Base-by-base conservation (phyloP, 495 filamentous ascomycete genomes). In the Patellaria atrata region DNA sequence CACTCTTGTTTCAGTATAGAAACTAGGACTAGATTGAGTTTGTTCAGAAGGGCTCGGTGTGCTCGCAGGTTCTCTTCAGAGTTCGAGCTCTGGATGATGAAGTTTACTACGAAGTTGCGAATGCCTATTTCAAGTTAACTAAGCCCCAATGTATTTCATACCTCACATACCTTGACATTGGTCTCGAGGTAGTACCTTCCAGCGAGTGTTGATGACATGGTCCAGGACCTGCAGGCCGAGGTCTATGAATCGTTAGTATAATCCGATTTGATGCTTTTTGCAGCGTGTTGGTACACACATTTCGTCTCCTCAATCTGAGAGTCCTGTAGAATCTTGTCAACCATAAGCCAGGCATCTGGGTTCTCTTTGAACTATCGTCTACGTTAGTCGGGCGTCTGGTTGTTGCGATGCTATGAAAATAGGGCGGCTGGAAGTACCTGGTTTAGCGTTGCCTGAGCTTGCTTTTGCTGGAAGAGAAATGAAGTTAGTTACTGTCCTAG, bases 1-100 rank as follows among this genome's bases (percentile, higher is more conserved):
- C 89, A 99, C 58, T 99, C 89, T 59, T 99, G 89, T 65, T 99
- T 99, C 48, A 99, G 61, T 37, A 99, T 89, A 22, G 83, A 92
- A 43, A 99, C 82, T 34, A 99, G 77, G 15, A 94, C 87, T 33
- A 99, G 72, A 44, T 99, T 96, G 28, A 99, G 71, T 63, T 99
- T 96, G 66, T 94, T 96, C 49, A 99, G 57, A 19, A 99, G 77
- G 25, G 83, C 81, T 40, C 79, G 73, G 52, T 99, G 75, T 35
- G 64, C 62, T 45, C 74, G 75, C 23, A 94, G 67, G 41, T 73
- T 79, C 51, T 94, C 86, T 54, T 94, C 87, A 21, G 79, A 79
- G 50, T 65, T 70, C 18, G 91, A 96, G 50, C 71, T 80, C 51
- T 94, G 74, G 55, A 99, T 86, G 56, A 99, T 94, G 58, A 87